Evolutionary conservation across 805 yeast genomes (phyloP), one percentile per base, ranked within the genome.

Genomic region (Torulaspora gathmanii): DNA sequence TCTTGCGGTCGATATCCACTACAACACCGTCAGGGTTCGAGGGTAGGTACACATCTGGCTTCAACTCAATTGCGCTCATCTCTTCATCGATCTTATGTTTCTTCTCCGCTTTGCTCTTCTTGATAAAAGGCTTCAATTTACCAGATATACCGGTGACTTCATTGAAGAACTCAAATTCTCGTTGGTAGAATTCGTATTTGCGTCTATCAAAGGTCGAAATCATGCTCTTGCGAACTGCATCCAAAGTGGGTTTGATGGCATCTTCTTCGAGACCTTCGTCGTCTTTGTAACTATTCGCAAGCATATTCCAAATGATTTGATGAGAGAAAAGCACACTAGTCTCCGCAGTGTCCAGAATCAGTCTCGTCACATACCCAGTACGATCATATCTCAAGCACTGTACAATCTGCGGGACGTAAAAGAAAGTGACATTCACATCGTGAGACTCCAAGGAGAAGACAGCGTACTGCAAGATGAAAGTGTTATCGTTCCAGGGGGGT

Each of bases 391-490:
- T 77, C 54, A 93, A 73, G 51, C 87, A 77, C 68, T 93, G 99
- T 16, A 93, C 99, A 65, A 93, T 88, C 64, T 93, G 99, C 2
- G 99, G 99, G 42, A 93, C 98, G 60, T 95, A 93, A 64, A 95
- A 93, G 70, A 95, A 93, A 0, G 96, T 87, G 50, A 84, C 69
- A 56, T 86, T 84, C 29, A 87, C 88, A 57, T 88, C 95, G 57
- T 87, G 95, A 16, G 80, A 74, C 63, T 89, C 96, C 51, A 93
- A 70, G 0, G 97, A 85, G 55, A 95, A 75, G 84, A 91, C 84
- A 11, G 95, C 83, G 60, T 83, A 93, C 66, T 93, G 99, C 47
- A 87, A 67, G 17, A 87, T 71, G 54, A 70, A 75, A 0, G 93
- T 80, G 56, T 86, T 78, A 26, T 67, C 67, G 27, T 83, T 82